phyloP scores from a whole-genome alignment of 495 filamentous ascomycete species.

The Annulohypoxylon moriforme region DNA sequence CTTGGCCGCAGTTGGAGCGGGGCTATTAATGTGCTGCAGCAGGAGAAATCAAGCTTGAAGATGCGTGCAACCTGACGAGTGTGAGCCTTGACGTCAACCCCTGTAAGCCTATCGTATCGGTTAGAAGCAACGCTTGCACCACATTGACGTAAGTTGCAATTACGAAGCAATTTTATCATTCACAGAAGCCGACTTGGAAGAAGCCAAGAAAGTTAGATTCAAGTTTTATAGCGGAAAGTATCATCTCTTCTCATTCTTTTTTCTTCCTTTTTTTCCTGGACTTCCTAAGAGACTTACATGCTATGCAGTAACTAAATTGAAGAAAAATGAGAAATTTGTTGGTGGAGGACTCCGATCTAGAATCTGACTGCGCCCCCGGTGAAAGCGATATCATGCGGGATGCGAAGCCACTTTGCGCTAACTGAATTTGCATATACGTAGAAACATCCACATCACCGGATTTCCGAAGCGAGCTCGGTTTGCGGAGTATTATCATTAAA shows the following conservation, averaged over 20 bases:
- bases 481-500: conserved; percentile 17
- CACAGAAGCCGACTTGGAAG: not conserved
- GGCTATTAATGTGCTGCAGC: conserved; percentile 17
- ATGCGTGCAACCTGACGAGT: conserved; percentile 25
- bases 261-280: no score
- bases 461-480: conserved; percentile 23
- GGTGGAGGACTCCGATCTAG: not conserved
- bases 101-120: conserved; percentile 1
- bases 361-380: conserved; percentile 31
- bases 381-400: conserved; percentile 29
- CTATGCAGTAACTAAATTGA: not conserved
- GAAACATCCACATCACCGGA: conserved; percentile 19
- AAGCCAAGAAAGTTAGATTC: not conserved
- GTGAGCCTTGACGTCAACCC: conserved; percentile 41
- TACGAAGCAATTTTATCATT: no score
- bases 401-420: conserved; percentile 22
- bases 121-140: conserved; percentile 15
- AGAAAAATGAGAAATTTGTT: not conserved
- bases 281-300: no score
- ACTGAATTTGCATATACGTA: conserved; percentile 19
- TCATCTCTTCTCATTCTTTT: not conserved
- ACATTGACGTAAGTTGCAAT: conserved; percentile 11
- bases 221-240: not conserved
- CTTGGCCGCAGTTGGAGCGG: conserved; percentile 26
- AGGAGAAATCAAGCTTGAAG: conserved; percentile 37